Evolutionary conservation across 2,329 filamentous ascomycete genomes (phyloP).

Genomic region (Phaeosphaeria sp.): DNA sequence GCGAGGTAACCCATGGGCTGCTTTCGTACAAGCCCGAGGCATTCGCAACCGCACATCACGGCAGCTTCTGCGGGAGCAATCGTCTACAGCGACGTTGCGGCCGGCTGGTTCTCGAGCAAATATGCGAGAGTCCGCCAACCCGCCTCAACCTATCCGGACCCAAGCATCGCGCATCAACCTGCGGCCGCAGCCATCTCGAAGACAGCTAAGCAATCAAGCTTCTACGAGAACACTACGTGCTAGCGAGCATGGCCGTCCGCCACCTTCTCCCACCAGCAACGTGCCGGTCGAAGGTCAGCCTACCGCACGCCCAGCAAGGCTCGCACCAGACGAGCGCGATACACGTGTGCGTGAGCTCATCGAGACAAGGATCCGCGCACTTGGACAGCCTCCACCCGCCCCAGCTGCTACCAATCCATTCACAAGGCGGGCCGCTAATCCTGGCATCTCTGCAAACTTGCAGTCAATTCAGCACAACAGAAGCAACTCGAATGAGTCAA

Average conservation of each 20-base stretch:
- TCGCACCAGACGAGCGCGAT: conserved; percentile 44
- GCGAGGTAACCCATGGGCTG: conserved; percentile 46
- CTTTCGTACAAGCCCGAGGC: conserved; percentile 41
- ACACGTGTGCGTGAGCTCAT: conserved; percentile 46
- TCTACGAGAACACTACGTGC: conserved; percentile 47
- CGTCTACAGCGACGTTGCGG: conserved; percentile 48
- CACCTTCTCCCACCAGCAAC: conserved; percentile 32
- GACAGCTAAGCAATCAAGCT: conserved; percentile 43
- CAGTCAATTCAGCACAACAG: conserved; percentile 32
- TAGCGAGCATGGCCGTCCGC: conserved; percentile 41
- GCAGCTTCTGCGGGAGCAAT: conserved; percentile 46
- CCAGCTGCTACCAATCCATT: conserved; percentile 48
- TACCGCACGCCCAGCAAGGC: conserved; percentile 28
- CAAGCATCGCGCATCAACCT: conserved; percentile 47
- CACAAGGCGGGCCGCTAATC: conserved; percentile 36
- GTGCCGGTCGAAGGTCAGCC: conserved; percentile 22
- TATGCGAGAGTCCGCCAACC: conserved; percentile 37
- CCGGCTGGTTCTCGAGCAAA: conserved; percentile 43
- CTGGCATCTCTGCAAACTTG: conserved; percentile 22
- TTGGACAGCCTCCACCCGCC: conserved; percentile 32
- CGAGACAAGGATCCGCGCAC: conserved; percentile 41
- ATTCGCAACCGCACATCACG: conserved; percentile 39
- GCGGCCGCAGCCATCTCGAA: conserved; percentile 45
- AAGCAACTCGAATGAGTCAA: conserved; percentile 44
- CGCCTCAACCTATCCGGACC: conserved; percentile 36